Evolutionary conservation across 495 filamentous ascomycete genomes (phyloP).

Genomic region (Cairneyella variabilis): DNA sequence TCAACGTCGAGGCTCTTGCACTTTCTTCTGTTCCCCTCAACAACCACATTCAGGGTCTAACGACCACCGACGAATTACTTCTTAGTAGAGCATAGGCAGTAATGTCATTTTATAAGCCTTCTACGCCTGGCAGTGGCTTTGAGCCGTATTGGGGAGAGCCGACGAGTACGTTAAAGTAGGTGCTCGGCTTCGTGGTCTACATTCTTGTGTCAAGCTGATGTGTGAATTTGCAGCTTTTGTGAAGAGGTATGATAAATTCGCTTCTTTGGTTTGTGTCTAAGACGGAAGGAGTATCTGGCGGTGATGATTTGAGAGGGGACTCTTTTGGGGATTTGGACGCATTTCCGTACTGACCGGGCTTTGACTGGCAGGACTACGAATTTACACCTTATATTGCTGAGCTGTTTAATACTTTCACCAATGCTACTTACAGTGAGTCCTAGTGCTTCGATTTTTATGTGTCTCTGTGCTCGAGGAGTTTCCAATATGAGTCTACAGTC

Average conservation of each 20-base stretch:
- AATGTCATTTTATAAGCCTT: slow-evolving; percentile 9
- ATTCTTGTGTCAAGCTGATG: not conserved
- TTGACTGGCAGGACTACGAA: slow-evolving; percentile 3
- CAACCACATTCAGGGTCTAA: too few relatives aligned
- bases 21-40: too few relatives aligned
- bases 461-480: too few relatives aligned
- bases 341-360: not conserved
- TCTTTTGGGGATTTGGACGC: not conserved
- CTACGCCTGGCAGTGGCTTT: not conserved
- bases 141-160: slow-evolving; percentile 1
- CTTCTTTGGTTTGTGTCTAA: too few relatives aligned
- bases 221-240: slow-evolving; percentile 5
- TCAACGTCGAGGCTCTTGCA: too few relatives aligned
- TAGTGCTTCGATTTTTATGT: not conserved
- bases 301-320: not conserved
- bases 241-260: slow-evolving; percentile 3
- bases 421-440: slow-evolving; percentile 1
- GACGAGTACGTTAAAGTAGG: slow-evolving; percentile 5
- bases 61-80: too few relatives aligned
- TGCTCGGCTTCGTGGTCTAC: not conserved
- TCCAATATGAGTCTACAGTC: too few relatives aligned
- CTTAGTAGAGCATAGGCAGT: too few relatives aligned
- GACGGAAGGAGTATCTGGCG: too few relatives aligned
- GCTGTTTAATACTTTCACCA: slow-evolving; percentile 6
- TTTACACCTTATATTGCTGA: slow-evolving; percentile 10